phyloP scores from a whole-genome alignment of 2,329 filamentous ascomycete species.

The Metarhizium album region DNA sequence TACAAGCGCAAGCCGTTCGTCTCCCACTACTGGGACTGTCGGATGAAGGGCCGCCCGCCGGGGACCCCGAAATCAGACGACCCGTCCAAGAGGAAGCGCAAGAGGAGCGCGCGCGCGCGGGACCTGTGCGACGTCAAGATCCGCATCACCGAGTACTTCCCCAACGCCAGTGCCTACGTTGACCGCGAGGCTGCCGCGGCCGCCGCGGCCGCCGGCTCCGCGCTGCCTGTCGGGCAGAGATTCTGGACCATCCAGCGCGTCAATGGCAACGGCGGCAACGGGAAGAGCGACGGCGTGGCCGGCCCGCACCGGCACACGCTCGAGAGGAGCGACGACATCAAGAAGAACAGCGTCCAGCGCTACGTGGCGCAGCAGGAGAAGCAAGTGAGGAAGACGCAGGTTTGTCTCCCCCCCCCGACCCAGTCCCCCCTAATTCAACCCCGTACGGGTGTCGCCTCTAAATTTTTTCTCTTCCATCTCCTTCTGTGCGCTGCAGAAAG shows the following conservation, averaged over 20 bases:
- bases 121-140: constrained; percentile 83
- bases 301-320: constrained; percentile 67
- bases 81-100: constrained; percentile 72
- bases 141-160: constrained; percentile 72
- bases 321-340: constrained; percentile 65
- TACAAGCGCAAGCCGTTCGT: constrained; percentile 78
- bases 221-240: constrained; percentile 33
- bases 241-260: constrained; percentile 70
- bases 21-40: constrained; percentile 77
- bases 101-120: constrained; percentile 61
- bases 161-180: constrained; percentile 32
- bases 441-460: not conserved
- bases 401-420: constrained; percentile 9
- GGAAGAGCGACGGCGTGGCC: constrained; percentile 56
- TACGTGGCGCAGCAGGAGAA: constrained; percentile 53
- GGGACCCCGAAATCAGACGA: constrained; percentile 72
- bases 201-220: constrained; percentile 7
- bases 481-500: constrained; percentile 40
- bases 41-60: constrained; percentile 67
- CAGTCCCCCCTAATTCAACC: not conserved
- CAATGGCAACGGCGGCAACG: constrained; percentile 65
- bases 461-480: no score
- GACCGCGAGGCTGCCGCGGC: constrained; percentile 16
- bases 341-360: constrained; percentile 68
- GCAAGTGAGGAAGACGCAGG: constrained; percentile 45